Conservation (phyloP, 2,329 filamentous ascomycete genomes). For the Basipetospora chlamydospora region DNA sequence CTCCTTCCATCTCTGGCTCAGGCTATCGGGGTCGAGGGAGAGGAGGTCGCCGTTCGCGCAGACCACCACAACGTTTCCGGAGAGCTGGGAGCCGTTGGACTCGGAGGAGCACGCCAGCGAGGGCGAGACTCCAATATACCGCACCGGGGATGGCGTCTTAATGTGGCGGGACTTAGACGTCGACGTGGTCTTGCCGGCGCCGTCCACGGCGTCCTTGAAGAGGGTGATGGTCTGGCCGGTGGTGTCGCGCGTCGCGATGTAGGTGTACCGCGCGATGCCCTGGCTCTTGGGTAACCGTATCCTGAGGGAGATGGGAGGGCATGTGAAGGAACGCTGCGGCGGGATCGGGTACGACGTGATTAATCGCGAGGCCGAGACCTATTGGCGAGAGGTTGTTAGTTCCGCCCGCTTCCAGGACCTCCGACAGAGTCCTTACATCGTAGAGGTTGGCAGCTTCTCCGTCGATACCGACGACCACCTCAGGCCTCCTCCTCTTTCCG, state of each 20-base stretch:
- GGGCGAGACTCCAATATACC: constrained; percentile 2
- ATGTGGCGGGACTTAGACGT: constrained; percentile 24
- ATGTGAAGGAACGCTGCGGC: constrained; percentile 49
- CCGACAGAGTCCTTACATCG: constrained; percentile 35
- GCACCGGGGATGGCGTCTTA: constrained; percentile 7
- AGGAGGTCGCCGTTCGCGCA: constrained; percentile 46
- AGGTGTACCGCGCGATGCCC: constrained; percentile 43
- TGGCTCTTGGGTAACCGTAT: constrained; percentile 31
- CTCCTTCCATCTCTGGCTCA: constrained; percentile 32
- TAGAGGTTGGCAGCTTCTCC: constrained; percentile 53
- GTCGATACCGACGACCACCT: constrained; percentile 48
- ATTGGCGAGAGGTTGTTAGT: too few relatives aligned
- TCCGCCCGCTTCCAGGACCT: too few relatives aligned
- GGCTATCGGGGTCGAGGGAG: constrained; percentile 42
- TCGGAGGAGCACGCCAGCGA: not conserved
- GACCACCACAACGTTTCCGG: constrained; percentile 33
- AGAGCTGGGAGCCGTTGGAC: constrained; percentile 2
- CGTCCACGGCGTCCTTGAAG: constrained; percentile 41
- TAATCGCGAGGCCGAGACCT: constrained; percentile 47
- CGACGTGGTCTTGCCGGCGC: constrained; percentile 36
- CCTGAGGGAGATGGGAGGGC: constrained; percentile 43
- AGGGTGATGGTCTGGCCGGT: constrained; percentile 37
- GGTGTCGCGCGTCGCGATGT: constrained; percentile 38
- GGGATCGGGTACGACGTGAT: constrained; percentile 54
- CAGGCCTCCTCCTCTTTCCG: constrained; percentile 48